phyloP scores from a whole-genome alignment of 2,329 filamentous ascomycete genomes.

The Nectriaceae sp. region DNA sequence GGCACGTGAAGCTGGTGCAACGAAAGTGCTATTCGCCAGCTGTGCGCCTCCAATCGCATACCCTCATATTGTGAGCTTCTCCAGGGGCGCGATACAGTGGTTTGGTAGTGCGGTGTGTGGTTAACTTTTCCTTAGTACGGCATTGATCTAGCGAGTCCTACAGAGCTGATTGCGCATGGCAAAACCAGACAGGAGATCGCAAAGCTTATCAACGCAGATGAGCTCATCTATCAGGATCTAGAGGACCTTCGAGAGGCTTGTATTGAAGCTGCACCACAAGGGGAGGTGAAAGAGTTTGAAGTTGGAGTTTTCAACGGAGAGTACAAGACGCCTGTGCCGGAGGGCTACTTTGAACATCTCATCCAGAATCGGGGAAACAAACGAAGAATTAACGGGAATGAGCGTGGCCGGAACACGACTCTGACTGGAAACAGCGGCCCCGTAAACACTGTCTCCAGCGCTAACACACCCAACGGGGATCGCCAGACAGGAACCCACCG shows the following conservation, averaged over 20 bases:
- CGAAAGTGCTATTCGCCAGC: too few species aligned
- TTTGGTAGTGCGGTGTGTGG: background rate
- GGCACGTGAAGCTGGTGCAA: too few species aligned
- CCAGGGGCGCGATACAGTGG: too few species aligned
- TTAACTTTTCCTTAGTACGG: conserved; percentile 38
- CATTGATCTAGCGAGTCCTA: conserved; percentile 49
- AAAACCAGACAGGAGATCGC: conserved; percentile 42
- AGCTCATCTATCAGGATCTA: conserved; percentile 63
- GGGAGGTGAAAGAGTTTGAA: conserved; percentile 69
- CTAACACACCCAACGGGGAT: too few species aligned
- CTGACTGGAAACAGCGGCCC: conserved; percentile 41
- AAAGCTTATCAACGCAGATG: conserved; percentile 44
- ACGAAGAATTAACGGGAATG: conserved; percentile 4
- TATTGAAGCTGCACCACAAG: conserved; percentile 65
- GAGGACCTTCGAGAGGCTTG: conserved; percentile 81
- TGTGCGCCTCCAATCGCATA: too few species aligned
- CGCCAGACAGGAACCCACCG: too few species aligned
- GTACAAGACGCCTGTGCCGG: conserved; percentile 79
- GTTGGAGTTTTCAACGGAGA: conserved; percentile 89
- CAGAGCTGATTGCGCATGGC: conserved; percentile 45
- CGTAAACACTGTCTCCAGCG: too few species aligned
- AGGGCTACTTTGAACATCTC: conserved; percentile 81
- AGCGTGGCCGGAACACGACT: conserved; percentile 2
- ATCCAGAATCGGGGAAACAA: conserved; percentile 71
- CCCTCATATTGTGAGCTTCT: conserved; percentile 77